phyloP scores from a whole-genome alignment of 2,329 filamentous ascomycete genomes.

The Talaromyces funiculosus region DNA sequence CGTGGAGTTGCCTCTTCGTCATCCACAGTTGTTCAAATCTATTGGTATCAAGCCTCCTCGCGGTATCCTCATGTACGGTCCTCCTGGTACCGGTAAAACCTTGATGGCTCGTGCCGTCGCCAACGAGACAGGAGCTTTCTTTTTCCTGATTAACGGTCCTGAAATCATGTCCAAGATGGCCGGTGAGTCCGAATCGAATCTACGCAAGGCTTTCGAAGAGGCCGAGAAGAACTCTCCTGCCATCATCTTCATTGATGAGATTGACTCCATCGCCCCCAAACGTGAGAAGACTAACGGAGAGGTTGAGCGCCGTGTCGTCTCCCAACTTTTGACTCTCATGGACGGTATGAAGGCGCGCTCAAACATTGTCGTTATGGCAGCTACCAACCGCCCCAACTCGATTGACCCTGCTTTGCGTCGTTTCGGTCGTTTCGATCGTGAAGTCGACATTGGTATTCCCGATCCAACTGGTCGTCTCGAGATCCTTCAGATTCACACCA shows the following conservation, averaged over 20 bases:
- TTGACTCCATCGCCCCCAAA: constrained; percentile 98
- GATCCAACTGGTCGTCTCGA: constrained; percentile 97
- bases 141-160: constrained; percentile 98
- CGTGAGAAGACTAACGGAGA: constrained; percentile 95
- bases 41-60: constrained; percentile 99
- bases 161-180: constrained; percentile 99
- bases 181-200: constrained; percentile 99
- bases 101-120: constrained; percentile 98
- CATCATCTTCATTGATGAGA: constrained; percentile 96
- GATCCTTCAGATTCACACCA: constrained; percentile 98
- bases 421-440: constrained; percentile 95
- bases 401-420: constrained; percentile 96
- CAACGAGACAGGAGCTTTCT: constrained; percentile 99
- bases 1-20: constrained; percentile 92
- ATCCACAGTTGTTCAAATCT: constrained; percentile 99
- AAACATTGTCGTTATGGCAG: constrained; percentile 99
- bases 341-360: constrained; percentile 99
- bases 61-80: constrained; percentile 99
- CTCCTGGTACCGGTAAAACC: constrained; percentile 99
- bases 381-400: constrained; percentile 97
- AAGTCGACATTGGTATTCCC: constrained; percentile 96
- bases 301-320: constrained; percentile 97
- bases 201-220: constrained; percentile 99
- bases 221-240: constrained; percentile 95
- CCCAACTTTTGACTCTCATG: constrained; percentile 99